These are phyloP conservation scores for Coemansia javaensis DNA, from an alignment of 192 early-diverging fungal species.

Conservation along the genomic window DNA sequence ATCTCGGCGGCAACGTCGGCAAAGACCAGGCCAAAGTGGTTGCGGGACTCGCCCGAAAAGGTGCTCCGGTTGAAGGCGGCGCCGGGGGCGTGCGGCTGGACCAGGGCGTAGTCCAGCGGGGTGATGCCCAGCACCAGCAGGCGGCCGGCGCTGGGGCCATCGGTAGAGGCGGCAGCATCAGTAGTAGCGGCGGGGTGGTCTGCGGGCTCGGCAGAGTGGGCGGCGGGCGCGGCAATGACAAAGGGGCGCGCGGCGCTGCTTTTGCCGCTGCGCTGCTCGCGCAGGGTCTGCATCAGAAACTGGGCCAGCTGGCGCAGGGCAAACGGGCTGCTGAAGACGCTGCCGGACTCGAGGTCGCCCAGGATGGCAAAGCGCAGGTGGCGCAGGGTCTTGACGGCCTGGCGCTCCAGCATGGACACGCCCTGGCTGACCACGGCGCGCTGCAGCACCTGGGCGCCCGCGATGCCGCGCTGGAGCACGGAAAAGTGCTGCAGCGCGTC, in stretches of 20 bases:
- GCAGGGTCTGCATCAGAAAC: constrained; percentile 72
- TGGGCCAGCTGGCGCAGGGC: constrained; percentile 71
- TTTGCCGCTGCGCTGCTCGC: constrained; percentile 17
- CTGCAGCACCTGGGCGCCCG: constrained; percentile 72
- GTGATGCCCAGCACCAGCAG: constrained; percentile 70
- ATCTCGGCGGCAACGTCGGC: constrained; percentile 65
- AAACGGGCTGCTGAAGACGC: constrained; percentile 56
- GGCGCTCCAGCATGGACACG: constrained; percentile 74
- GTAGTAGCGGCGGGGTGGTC: no score
- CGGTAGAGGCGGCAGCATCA: no score
- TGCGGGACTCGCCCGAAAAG: constrained; percentile 51
- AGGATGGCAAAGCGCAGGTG: constrained; percentile 73
- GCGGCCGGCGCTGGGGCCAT: constrained; percentile 23
- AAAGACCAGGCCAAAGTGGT: constrained; percentile 77
- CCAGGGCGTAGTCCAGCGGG: constrained; percentile 44
- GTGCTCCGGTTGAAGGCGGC: constrained; percentile 42
- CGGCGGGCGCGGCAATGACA: constrained; percentile 63
- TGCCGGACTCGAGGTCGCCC: constrained; percentile 49
- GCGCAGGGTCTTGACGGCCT: constrained; percentile 66
- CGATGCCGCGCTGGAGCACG: constrained; percentile 57
- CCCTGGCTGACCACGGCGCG: constrained; percentile 71
- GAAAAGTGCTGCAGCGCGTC: constrained; percentile 62
- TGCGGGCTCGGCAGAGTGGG: no score
- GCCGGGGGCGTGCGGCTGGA: constrained; percentile 44
- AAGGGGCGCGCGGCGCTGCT: constrained; percentile 57